Conservation (phyloP, 1,284 basidiomycete genomes). For the Malassezia furfur region DNA sequence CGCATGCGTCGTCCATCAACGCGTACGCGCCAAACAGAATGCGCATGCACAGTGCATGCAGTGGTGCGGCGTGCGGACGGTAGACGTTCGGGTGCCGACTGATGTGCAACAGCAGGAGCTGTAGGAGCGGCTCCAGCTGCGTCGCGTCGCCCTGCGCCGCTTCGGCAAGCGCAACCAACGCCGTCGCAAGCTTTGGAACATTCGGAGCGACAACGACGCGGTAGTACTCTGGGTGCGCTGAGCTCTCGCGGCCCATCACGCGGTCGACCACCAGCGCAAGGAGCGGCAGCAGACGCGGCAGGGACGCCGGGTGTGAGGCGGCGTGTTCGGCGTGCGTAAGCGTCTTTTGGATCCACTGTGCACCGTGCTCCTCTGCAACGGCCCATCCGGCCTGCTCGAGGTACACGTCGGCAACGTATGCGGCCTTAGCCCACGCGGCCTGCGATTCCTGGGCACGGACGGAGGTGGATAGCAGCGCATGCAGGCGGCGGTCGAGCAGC, state of each 20-base stretch:
- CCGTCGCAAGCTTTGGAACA: conserved; percentile 18
- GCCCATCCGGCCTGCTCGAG: conserved; percentile 9
- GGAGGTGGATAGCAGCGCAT: neutral
- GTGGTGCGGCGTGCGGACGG: conserved; percentile 21
- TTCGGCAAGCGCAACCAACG: conserved; percentile 12
- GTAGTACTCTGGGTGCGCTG: conserved; percentile 28
- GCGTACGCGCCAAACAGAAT: conserved; percentile 19
- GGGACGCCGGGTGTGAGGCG: neutral
- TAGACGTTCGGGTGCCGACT: conserved; percentile 23
- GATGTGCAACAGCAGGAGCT: conserved; percentile 18
- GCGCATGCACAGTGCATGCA: conserved; percentile 21
- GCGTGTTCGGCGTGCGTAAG: conserved; percentile 6
- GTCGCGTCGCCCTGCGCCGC: conserved; percentile 1
- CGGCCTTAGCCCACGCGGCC: neutral
- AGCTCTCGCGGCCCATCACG: conserved; percentile 9
- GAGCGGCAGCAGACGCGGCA: conserved; percentile 2
- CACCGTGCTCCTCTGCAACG: conserved; percentile 14
- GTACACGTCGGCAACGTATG: neutral
- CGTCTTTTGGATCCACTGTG: conserved; percentile 20
- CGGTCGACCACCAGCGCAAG: conserved; percentile 17
- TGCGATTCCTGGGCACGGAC: neutral
- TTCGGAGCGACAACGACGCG: conserved; percentile 27
- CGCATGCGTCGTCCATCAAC: neutral
- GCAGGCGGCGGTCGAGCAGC: conserved; percentile 5
- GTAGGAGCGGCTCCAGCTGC: conserved; percentile 8